A percentile compares a stretch with the other conserved stretches of the same genome.
Conservation (phyloP, 192 early-diverging fungal species). For the Entomortierella lignicola region DNA sequence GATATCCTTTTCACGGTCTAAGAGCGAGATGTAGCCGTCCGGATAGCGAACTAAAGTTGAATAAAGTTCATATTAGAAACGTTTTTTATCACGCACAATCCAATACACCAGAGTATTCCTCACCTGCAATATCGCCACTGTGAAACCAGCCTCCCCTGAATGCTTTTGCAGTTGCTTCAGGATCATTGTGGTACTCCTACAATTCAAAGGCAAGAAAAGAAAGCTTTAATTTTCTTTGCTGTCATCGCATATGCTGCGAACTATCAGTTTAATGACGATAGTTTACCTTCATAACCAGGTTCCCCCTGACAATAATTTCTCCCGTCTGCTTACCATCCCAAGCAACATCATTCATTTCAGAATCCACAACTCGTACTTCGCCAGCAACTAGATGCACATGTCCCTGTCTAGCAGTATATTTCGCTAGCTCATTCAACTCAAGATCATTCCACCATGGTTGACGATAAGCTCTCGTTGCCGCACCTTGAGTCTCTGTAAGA, state of each 20-base stretch:
- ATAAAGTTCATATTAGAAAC: no score
- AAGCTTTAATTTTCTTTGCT: no score
- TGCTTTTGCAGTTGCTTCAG: constrained; percentile 65
- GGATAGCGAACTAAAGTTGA: constrained; percentile 57
- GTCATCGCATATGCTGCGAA: no score
- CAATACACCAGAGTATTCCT: not conserved
- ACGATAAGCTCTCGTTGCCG: constrained; percentile 54
- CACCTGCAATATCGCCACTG: constrained; percentile 67
- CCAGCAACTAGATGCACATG: constrained; percentile 62
- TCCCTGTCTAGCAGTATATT: constrained; percentile 63
- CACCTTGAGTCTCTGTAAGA: constrained; percentile 70
- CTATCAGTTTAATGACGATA: not conserved
- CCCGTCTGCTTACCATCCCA: constrained; percentile 64
- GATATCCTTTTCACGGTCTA: constrained; percentile 71
- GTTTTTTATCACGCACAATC: no score
- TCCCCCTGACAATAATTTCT: constrained; percentile 68
- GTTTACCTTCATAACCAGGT: constrained; percentile 66
- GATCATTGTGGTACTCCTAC: constrained; percentile 57
- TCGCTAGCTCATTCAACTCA: constrained; percentile 34
- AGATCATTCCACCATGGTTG: constrained; percentile 47
- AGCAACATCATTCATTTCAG: constrained; percentile 56
- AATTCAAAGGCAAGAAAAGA: not conserved
- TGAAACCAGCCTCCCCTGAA: constrained; percentile 67
- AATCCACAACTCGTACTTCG: constrained; percentile 64
- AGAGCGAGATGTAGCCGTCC: constrained; percentile 72